phyloP scores from a whole-genome alignment of 2,329 filamentous ascomycete genomes.

The Aspergillus brasiliensis region DNA sequence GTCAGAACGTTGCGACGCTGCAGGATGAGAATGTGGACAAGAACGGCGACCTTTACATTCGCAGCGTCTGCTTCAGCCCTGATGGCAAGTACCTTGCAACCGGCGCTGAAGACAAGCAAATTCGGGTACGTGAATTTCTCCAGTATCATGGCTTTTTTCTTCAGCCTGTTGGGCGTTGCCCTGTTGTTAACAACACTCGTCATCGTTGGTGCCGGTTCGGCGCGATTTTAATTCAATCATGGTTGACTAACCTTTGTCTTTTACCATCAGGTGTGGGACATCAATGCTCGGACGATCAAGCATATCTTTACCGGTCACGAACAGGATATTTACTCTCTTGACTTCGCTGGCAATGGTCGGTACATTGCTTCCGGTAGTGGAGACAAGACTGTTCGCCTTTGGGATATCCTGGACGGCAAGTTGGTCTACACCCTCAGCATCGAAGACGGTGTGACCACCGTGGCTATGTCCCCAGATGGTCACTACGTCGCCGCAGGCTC shows the following conservation, averaged over 20 bases:
- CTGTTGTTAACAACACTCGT: background rate
- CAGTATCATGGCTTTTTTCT: background rate
- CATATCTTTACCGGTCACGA: conserved; percentile 96
- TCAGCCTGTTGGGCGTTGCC: background rate
- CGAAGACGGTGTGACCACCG: conserved; percentile 95
- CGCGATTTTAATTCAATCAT: background rate
- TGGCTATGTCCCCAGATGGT: conserved; percentile 94
- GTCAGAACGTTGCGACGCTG: conserved; percentile 83
- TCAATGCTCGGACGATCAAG: conserved; percentile 77
- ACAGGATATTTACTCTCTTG: conserved; percentile 96
- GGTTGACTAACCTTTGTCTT: background rate
- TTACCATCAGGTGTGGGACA: conserved; percentile 84
- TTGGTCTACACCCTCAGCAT: conserved; percentile 86
- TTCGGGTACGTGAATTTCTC: conserved; percentile 66
- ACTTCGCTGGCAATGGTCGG: conserved; percentile 90
- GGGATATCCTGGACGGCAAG: conserved; percentile 86
- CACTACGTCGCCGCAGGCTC: conserved; percentile 93
- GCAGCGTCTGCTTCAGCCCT: conserved; percentile 97
- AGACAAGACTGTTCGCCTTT: conserved; percentile 90
- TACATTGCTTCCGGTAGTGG: conserved; percentile 95
- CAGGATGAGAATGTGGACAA: conserved; percentile 87
- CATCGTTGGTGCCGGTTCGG: background rate
- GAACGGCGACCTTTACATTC: conserved; percentile 90
- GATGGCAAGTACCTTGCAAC: conserved; percentile 93
- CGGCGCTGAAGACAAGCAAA: conserved; percentile 95